Percentiles rank a stretch among this genome's conserved stretches.
Evolutionary conservation across 352 stramenopile species (phyloP).

Genomic region (Phytophthora pinifolia): DNA sequence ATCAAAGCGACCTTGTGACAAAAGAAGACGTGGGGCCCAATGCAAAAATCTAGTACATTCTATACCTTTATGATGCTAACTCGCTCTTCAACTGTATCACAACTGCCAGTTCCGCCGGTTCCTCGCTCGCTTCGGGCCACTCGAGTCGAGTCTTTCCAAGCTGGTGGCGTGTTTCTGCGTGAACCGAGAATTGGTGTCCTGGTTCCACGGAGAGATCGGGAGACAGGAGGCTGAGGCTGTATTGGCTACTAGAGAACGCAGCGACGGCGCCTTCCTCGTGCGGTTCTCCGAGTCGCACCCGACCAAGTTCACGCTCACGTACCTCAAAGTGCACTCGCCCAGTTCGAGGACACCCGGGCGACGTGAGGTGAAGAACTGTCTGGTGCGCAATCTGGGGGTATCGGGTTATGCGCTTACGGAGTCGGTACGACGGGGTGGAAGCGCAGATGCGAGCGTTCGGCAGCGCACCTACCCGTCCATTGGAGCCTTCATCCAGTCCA

Average conservation of each 20-base stretch:
- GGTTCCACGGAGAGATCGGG: slow-evolving; percentile 72
- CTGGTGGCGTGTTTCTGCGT: slow-evolving; percentile 62
- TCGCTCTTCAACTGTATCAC: slow-evolving; percentile 3
- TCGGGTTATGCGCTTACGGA: slow-evolving; percentile 56
- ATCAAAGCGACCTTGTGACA: slow-evolving; percentile 44
- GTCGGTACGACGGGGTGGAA: slow-evolving; percentile 24
- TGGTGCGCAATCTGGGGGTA: slow-evolving; percentile 60
- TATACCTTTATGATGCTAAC: background rate
- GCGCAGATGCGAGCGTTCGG: slow-evolving; percentile 13
- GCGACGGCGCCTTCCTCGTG: slow-evolving; percentile 73
- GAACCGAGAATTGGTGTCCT: slow-evolving; percentile 60
- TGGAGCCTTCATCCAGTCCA: slow-evolving; percentile 62
- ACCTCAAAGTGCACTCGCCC: slow-evolving; percentile 63
- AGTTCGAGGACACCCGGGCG: slow-evolving; percentile 32
- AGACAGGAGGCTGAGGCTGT: slow-evolving; percentile 49
- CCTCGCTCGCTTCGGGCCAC: slow-evolving; percentile 68
- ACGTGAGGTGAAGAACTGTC: slow-evolving; percentile 71
- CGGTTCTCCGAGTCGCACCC: slow-evolving; percentile 81
- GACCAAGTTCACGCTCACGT: slow-evolving; percentile 75
- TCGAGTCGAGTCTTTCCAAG: slow-evolving; percentile 57
- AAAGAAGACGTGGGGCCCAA: slow-evolving; percentile 37
- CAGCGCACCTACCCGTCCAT: slow-evolving; percentile 62
- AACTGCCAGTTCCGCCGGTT: slow-evolving; percentile 56
- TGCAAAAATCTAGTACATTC: background rate
- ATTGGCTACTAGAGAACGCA: slow-evolving; percentile 26